These are phyloP conservation scores for Paraphoma sp. DNA, from an alignment of 2,329 filamentous ascomycete genomes.

Conservation along the genomic window DNA sequence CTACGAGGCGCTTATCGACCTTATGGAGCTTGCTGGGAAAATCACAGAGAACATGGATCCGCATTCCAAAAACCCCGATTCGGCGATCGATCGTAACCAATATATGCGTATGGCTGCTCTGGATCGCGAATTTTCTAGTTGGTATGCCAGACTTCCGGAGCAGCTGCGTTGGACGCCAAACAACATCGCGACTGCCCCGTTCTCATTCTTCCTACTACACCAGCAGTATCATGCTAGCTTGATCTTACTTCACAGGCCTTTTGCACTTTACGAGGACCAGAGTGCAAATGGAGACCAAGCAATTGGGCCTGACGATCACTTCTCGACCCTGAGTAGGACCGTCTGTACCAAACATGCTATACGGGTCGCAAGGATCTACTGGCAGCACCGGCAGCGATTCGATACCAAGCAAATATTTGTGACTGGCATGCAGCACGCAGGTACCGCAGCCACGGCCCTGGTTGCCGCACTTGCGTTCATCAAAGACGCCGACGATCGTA, in stretches of 20 bases:
- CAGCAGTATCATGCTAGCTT: constrained; percentile 63
- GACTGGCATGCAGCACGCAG: constrained; percentile 61
- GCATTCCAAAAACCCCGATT: constrained; percentile 32
- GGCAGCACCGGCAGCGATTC: constrained; percentile 62
- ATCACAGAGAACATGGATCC: constrained; percentile 56
- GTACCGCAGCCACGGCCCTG: constrained; percentile 61
- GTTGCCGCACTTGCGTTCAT: constrained; percentile 55
- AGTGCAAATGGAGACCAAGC: constrained; percentile 43
- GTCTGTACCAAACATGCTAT: constrained; percentile 64
- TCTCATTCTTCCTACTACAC: constrained; percentile 60
- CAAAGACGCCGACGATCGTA: constrained; percentile 48
- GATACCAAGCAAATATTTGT: constrained; percentile 60
- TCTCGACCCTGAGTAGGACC: constrained; percentile 56
- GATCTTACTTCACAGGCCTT: constrained; percentile 61
- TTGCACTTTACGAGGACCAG: constrained; percentile 59
- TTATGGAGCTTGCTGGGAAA: constrained; percentile 63
- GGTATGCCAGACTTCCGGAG: constrained; percentile 61
- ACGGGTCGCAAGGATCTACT: constrained; percentile 61
- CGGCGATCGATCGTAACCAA: constrained; percentile 53
- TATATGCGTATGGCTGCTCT: constrained; percentile 60
- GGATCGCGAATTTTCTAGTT: constrained; percentile 62
- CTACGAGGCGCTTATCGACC: constrained; percentile 60
- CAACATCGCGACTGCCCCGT: constrained; percentile 46
- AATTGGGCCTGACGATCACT: constrained; percentile 48
- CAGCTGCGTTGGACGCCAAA: constrained; percentile 45